Percentiles rank a stretch among this genome's conserved stretches.
These are phyloP conservation scores for Pyrenophora graminea DNA, from an alignment of 2,329 filamentous ascomycete species.

Conservation along the genomic window DNA sequence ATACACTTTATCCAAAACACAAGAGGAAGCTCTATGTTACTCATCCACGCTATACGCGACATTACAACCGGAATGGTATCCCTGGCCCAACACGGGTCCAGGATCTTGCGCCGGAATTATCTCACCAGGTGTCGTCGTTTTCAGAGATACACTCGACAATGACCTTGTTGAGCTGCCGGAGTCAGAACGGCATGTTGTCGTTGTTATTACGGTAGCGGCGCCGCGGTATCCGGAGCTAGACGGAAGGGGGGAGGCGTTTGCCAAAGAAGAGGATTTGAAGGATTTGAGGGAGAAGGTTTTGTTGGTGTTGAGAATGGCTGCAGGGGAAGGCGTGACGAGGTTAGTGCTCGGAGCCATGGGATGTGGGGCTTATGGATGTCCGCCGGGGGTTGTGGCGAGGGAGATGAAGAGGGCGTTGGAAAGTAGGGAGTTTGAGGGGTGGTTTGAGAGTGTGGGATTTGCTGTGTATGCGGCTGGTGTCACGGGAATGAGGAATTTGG, in stretches of 20 bases:
- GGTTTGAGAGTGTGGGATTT: conserved; percentile 25
- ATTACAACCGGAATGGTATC: conserved; percentile 28
- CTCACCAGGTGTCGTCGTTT: conserved; percentile 27
- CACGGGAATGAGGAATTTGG: conserved; percentile 14
- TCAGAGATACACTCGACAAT: conserved; percentile 24
- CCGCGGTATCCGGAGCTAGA: conserved; percentile 19
- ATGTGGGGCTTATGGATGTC: conserved; percentile 30
- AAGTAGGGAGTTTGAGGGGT: conserved; percentile 24
- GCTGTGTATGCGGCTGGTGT: conserved; percentile 24
- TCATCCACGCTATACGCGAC: conserved; percentile 28
- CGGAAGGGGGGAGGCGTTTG: conserved; percentile 13
- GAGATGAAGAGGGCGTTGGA: conserved; percentile 23
- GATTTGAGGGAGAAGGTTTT: conserved; percentile 26
- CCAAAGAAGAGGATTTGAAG: conserved; percentile 5
- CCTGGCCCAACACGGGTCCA: conserved; percentile 25
- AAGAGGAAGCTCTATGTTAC: conserved; percentile 32
- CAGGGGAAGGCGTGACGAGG: conserved; percentile 17
- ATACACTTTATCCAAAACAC: conserved; percentile 23
- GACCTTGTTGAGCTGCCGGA: conserved; percentile 19
- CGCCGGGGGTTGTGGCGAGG: conserved; percentile 19
- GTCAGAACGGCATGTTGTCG: conserved; percentile 14
- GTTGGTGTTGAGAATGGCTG: conserved; percentile 25
- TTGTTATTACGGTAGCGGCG: conserved; percentile 28
- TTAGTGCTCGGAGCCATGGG: conserved; percentile 32
- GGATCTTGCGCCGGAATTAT: conserved; percentile 26